Evolutionary conservation across 2,329 filamentous ascomycete genomes (phyloP), one percentile per base, ranked within the genome.

Genomic region (Pseudogymnoascus sp.): DNA sequence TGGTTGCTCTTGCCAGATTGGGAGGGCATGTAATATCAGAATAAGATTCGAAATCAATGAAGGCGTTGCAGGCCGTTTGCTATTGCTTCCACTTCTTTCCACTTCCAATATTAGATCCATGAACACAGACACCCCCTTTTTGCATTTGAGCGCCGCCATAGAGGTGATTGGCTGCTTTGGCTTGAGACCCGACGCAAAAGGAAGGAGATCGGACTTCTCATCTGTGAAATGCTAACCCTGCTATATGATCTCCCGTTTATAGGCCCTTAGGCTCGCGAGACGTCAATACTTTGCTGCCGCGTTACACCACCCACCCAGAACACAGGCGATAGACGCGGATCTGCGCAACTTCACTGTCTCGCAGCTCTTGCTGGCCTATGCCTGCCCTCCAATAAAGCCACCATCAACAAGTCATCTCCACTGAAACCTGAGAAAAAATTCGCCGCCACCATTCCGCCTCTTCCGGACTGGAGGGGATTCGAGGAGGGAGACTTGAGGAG

Each of bases 41-140:
- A 56, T 56, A 56, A 56, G 49, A 56, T 56, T 56, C 49, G 49
- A 56, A 56, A 34, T 21, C 49, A 56, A 56, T 56, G 49, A 56
- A 56, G 49, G 49, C 49, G 49, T 56, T 56, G 49, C 49, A 18
- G 28, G 49, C 49, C 49, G 49, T 56, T 56, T 56, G 49, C 49
- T 56, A 56, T 56, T 56, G 49, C 49, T 56, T 36, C 28, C 9
- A 56, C 1, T 12, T 16, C n/a, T 34, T 6, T 21, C 49, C 28
- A 56, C 49, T 34, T 56, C 16, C 16, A 34, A 8, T 21, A 34
- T 34, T 56, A 56, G 49, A 34, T 21, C 28, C 14, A 5, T 14
- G 16, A 56, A 34, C 9, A 21, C n/a, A 21, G 9, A 18, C 7
- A 3, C 9, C 28, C 43, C 28, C 9, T 34, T 34, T 34, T 56